Conservation (phyloP, 345 rosid genomes). For the Psidium friedrichsthalianum region DNA sequence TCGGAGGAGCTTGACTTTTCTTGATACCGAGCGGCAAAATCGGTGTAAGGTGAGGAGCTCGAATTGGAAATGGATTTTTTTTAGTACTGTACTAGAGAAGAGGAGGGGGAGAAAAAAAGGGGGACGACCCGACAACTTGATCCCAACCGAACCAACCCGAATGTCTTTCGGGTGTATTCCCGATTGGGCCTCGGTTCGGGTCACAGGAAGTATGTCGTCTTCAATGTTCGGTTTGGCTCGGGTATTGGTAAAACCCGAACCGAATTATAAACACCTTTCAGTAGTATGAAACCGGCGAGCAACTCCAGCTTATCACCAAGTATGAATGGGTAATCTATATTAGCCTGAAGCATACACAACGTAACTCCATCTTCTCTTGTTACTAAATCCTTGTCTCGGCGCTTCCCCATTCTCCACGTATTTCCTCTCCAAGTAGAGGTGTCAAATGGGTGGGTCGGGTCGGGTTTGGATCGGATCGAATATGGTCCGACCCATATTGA, state of each 20-base stretch:
- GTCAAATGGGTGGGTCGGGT: too few species aligned
- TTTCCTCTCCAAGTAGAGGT: slow-evolving; percentile 50
- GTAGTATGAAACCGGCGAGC: not conserved
- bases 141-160: not conserved
- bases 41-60: too few species aligned
- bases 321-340: not conserved
- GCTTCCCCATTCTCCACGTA: slow-evolving; percentile 42
- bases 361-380: not conserved
- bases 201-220: not conserved
- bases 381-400: slow-evolving; percentile 22
- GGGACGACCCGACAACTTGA: not conserved
- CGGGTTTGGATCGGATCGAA: too few species aligned
- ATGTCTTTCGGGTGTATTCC: not conserved
- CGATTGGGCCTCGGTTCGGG: not conserved
- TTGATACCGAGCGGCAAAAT: too few species aligned
- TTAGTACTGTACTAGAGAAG: not conserved
- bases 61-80: not conserved
- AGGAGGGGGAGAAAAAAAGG: not conserved
- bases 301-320: not conserved
- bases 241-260: not conserved
- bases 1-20: too few species aligned
- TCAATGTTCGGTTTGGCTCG: not conserved
- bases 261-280: not conserved
- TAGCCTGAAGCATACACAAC: not conserved
- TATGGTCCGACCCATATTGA: too few species aligned